phyloP scores from a whole-genome alignment of 2,329 filamentous ascomycete species.

The Fusarium sp. region DNA sequence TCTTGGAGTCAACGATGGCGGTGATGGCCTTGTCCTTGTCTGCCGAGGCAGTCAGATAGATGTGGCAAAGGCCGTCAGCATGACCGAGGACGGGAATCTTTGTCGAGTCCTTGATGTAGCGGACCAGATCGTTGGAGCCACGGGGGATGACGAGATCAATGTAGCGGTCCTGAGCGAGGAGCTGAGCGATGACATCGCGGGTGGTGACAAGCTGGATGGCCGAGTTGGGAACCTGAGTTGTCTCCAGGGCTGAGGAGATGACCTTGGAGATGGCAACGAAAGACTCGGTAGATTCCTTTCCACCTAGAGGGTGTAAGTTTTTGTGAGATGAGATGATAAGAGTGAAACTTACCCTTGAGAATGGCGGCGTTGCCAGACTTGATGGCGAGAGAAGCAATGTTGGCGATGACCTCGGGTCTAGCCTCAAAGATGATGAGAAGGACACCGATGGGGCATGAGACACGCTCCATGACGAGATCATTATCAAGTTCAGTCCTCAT shows the following conservation, averaged over 20 bases:
- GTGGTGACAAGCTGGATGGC: constrained; percentile 95
- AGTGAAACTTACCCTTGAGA: constrained; percentile 76
- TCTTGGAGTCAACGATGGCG: constrained; percentile 90
- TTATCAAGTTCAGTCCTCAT: constrained; percentile 87
- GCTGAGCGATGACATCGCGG: constrained; percentile 84
- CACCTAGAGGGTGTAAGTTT: constrained; percentile 59
- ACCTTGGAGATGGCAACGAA: constrained; percentile 88
- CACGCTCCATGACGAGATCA: constrained; percentile 81
- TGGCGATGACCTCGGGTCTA: constrained; percentile 96
- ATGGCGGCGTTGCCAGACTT: constrained; percentile 98
- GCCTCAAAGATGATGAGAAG: constrained; percentile 98
- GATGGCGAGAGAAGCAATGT: constrained; percentile 93
- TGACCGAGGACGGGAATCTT: constrained; percentile 96
- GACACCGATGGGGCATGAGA: constrained; percentile 96
- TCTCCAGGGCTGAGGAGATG: constrained; percentile 78
- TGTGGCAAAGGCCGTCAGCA: constrained; percentile 88
- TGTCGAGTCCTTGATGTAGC: constrained; percentile 87
- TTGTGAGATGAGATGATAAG: neutral
- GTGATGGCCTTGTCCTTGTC: constrained; percentile 73
- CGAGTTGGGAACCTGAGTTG: constrained; percentile 78
- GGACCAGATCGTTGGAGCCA: constrained; percentile 87
- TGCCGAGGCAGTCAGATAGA: constrained; percentile 83
- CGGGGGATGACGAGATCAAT: constrained; percentile 96
- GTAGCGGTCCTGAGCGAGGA: constrained; percentile 83
- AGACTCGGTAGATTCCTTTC: constrained; percentile 95